Base-by-base conservation (phyloP, 2,329 filamentous ascomycete species). In the Lasiodiplodia gonubiensis region DNA sequence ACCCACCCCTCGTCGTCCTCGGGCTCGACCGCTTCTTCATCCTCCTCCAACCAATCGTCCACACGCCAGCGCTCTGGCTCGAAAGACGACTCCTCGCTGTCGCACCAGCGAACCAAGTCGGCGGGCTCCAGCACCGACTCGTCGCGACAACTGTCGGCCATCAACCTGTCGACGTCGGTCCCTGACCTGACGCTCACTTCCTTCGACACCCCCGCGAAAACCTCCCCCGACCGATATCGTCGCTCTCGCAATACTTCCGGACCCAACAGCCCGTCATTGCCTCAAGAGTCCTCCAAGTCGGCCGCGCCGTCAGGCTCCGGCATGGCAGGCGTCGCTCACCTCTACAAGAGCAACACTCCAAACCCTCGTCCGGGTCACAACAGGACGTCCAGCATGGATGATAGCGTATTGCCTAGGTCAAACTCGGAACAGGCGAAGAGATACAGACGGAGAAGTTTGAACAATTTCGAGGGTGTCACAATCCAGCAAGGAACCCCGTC, bases 201-300 rank as follows among this genome's bases (percentile, higher is more conserved):
- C n/a, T 82, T 85, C 64, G 85, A 89, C 51, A 83, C 85, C 4
- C 83, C 87, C 25, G 79, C 83, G 54, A 93, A 93, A 74, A 83
- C 89, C 25, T 89, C 91, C 1, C 92, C 92, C 1, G 93, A 97
- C 77, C 88, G 94, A 68, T 97, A 97, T 77, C 87, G 93, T 73
- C 90, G 93, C 68, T 84, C 25, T 21, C 49, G 65, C 48, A 66
- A 66, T 39, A 48, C 23, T 8, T 59, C 54, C 7, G 64, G 64
- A 3, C 65, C 65, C 2, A n/a, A 25, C n/a, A 67, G 65, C 48
- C 65, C 65, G 21, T 23, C 65, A n/a, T 42, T 63, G 35, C 55
- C 65, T 6, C 55, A 54, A 23, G 65, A 61, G 16, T 51, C 54
- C 25, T 51, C 54, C 25, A 76, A 75, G 66, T 84, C 83, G 42